Evolutionary conservation across 2,329 filamentous ascomycete species (phyloP).

Genomic region (Cladorrhinum sp.): DNA sequence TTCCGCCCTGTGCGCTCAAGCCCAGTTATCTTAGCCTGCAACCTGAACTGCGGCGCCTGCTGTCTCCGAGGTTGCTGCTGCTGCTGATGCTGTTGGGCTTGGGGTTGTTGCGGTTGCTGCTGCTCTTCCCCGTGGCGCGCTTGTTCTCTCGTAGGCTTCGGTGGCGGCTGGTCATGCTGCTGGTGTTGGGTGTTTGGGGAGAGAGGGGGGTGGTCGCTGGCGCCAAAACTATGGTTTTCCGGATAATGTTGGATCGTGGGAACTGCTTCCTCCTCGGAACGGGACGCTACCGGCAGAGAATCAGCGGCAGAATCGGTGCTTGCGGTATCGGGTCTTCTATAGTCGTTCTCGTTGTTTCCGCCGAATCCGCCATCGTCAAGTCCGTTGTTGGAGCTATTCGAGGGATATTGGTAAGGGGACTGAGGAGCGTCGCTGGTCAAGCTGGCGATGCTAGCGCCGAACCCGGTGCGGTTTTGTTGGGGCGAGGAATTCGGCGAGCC

Average conservation of each 20-base stretch:
- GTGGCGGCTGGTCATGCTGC: constrained; percentile 24
- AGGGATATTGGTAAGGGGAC: constrained; percentile 41
- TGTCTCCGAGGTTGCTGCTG: constrained; percentile 53
- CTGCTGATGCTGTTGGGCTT: constrained; percentile 33
- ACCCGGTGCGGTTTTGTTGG: constrained; percentile 43
- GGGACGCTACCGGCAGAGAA: constrained; percentile 37
- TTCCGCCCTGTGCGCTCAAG: constrained; percentile 92
- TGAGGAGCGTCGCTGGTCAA: constrained; percentile 34
- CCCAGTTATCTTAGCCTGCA: constrained; percentile 92
- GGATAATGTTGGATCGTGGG: constrained; percentile 14
- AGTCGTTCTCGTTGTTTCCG: constrained; percentile 38
- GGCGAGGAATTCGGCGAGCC: constrained; percentile 52
- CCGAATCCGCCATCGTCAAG: constrained; percentile 37
- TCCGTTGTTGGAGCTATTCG: constrained; percentile 43
- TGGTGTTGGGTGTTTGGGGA: constrained; percentile 32
- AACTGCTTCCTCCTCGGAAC: constrained; percentile 20
- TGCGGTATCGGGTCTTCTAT: constrained; percentile 46
- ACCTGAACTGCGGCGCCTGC: constrained; percentile 69
- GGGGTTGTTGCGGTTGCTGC: constrained; percentile 30
- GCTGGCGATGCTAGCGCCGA: constrained; percentile 38
- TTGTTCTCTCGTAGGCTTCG: constrained; percentile 11
- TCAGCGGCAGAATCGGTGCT: constrained; percentile 45
- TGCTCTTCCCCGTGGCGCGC: constrained; percentile 6
- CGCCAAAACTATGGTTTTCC: constrained; percentile 21
- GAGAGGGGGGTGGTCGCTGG: constrained; percentile 25